Base-by-base conservation (phyloP, 768 basidiomycete genomes). In the Lentinula boryana region DNA sequence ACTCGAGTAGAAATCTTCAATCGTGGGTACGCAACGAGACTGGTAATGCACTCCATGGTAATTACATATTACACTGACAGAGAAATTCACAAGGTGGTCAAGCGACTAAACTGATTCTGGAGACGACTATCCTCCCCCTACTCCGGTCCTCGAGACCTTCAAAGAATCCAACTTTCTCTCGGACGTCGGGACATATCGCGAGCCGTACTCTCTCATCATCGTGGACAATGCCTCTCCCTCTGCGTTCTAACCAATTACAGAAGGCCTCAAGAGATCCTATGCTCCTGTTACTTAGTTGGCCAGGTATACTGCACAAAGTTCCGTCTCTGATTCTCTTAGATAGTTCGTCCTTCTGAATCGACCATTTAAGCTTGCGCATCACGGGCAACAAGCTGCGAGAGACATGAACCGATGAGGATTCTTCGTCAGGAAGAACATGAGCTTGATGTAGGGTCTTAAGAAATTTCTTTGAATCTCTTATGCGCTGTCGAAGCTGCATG, bases 291-390 rank as follows among this genome's bases (percentile, higher is more conserved):
- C 54, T 60, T 32, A 60, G 48, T 43, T 15, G 36, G 40, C 57
- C 35, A 31, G 50, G 61, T 52, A 31, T n/a, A 61, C 58, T 53
- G 66, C 68, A 63, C 70, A 69, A 38, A 15, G 73, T 69, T 54
- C 78, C 75, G 36, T 77, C 73, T 68, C 84, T 81, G 58, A 89
- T 76, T 62, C 81, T 70, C 68, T 78, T 81, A 4, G 88, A 82
- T 31, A 89, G 74, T 51, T 75, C 77, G 67, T 90, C 89, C 12
- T 79, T 76, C 66, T 85, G 83, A 52, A 89, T 70, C 41, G 81
- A 84, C 87, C 88, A 91, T 69, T 89, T 90, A 62, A 91, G 76
- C 67, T 81, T 76, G 60, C 82, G 84, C 67, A 90, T 77, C 23
- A 82, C 75, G 13, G 89, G 86, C 4, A 89, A 72, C 27, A 91